These are phyloP conservation scores for Neurospora pannonica DNA, from an alignment of 495 filamentous ascomycete species.

Conservation along the genomic window DNA sequence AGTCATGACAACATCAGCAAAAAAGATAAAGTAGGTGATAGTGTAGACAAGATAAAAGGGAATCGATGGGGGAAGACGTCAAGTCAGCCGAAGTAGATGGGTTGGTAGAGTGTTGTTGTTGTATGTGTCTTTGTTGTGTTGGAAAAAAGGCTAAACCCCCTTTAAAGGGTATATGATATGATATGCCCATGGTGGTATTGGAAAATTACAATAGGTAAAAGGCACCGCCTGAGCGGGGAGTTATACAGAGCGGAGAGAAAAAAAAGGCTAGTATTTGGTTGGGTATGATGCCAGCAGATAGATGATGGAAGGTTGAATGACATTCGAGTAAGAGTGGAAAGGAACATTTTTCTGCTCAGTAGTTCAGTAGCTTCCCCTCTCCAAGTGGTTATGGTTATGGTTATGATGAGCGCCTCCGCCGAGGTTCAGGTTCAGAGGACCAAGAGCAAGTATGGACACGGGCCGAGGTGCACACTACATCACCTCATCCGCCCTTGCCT, in stretches of 20 bases:
- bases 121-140: not conserved
- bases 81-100: not conserved
- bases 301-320: not conserved
- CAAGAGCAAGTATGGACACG: slow-evolving; percentile 11
- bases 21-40: not conserved
- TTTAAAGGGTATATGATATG: not conserved
- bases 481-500: slow-evolving; percentile 21
- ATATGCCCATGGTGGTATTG: not conserved
- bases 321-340: not conserved
- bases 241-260: not conserved
- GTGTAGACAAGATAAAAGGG: not conserved
- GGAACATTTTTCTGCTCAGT: not conserved
- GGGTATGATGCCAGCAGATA: not conserved
- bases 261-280: not conserved
- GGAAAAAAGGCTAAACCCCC: not conserved
- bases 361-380: not conserved
- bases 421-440: not conserved
- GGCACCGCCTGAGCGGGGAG: not conserved
- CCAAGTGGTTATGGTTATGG: not conserved
- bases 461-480: slow-evolving; percentile 20
- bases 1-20: slow-evolving; percentile 5
- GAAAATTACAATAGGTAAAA: not conserved
- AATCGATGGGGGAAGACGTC: not conserved
- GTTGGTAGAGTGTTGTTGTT: not conserved
- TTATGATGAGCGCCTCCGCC: not conserved